A percentile compares a stretch with the other conserved stretches of the same genome.
These are phyloP conservation scores for Colletotrichum endophyticum DNA, from an alignment of 2,329 filamentous ascomycete genomes.

Conservation along the genomic window DNA sequence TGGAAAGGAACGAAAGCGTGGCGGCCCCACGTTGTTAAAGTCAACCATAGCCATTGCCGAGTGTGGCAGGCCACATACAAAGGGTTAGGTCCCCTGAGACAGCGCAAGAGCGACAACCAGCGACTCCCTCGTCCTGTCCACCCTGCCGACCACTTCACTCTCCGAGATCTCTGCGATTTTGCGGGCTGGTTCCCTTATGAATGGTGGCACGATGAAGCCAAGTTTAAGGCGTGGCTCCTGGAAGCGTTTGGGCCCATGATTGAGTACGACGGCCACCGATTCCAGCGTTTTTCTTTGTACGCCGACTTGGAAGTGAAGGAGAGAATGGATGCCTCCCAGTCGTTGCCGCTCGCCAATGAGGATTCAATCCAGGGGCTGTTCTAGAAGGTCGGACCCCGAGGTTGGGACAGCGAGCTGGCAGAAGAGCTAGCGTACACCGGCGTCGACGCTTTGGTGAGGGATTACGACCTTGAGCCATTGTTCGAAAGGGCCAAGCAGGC, in stretches of 20 bases:
- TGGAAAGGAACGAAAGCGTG: neutral
- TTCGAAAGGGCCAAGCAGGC: no score
- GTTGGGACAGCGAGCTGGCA: neutral
- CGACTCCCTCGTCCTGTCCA: neutral
- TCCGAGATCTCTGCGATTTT: neutral
- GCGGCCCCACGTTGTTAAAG: neutral
- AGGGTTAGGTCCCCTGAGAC: neutral
- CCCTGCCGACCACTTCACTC: neutral
- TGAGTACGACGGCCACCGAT: neutral
- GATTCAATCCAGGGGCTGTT: neutral
- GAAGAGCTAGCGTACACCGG: neutral
- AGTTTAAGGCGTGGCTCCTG: neutral
- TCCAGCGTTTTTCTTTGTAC: neutral
- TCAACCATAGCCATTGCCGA: neutral
- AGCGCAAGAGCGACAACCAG: neutral
- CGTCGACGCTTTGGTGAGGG: accelerated
- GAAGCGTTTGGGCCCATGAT: neutral
- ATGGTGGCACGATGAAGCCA: neutral
- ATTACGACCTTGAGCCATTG: no score
- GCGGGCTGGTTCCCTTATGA: neutral
- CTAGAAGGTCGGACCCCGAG: neutral
- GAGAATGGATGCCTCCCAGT: neutral
- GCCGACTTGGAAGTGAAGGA: neutral
- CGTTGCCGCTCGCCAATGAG: neutral
- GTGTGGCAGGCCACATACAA: neutral